These are phyloP conservation scores for Pelargonium fulgidum DNA, from an alignment of 441 rosid genomes.

Conservation along the genomic window DNA sequence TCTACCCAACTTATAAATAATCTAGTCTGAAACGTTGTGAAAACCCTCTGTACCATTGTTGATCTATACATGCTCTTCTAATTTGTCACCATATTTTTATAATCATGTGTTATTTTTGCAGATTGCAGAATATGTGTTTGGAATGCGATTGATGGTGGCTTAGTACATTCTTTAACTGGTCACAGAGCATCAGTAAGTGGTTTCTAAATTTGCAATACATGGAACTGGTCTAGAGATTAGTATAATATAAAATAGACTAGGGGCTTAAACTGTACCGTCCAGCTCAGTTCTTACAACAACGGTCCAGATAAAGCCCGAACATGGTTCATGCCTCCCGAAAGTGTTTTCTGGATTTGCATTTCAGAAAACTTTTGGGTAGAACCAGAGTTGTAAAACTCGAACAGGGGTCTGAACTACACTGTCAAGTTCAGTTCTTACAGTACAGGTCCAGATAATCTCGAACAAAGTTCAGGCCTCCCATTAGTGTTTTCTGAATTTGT, in stretches of 20 bases:
- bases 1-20: not conserved
- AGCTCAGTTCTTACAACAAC: not conserved
- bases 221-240: constrained; percentile 4
- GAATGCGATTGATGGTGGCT: constrained; percentile 97
- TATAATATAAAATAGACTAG: not conserved
- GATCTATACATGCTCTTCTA: constrained; percentile 1
- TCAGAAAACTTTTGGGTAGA: no score
- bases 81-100: constrained; percentile 19
- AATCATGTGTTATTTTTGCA: constrained; percentile 31
- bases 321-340: not conserved
- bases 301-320: not conserved
- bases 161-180: constrained; percentile 96
- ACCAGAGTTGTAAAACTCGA: no score
- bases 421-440: no score
- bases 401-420: no score
- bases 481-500: no score
- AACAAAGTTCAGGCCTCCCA: not conserved
- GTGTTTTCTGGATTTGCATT: no score
- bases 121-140: constrained; percentile 99
- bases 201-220: constrained; percentile 1
- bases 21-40: not conserved
- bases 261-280: not conserved
- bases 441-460: no score
- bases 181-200: constrained; percentile 88
- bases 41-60: not conserved